These are phyloP conservation scores for Sclerotinia trifoliorum DNA, from an alignment of 2,329 filamentous ascomycete genomes.

Conservation along the genomic window DNA sequence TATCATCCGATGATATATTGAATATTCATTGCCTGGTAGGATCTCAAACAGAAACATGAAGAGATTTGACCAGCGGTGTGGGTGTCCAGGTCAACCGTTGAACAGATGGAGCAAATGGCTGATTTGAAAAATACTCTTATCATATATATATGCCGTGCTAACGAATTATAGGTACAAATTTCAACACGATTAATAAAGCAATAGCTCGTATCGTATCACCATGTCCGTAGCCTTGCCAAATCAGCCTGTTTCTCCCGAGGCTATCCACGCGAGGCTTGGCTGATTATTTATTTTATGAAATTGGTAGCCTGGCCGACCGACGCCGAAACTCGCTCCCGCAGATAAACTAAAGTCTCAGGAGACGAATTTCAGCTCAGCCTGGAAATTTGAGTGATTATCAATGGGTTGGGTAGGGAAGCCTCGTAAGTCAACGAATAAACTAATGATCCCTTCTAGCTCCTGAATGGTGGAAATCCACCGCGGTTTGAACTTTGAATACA, in stretches of 20 bases:
- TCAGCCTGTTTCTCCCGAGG: constrained; percentile 4
- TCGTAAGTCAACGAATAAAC: not conserved
- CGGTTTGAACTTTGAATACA: not conserved
- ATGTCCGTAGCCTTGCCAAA: constrained; percentile 13
- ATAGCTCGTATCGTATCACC: constrained; percentile 19
- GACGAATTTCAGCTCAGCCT: constrained; percentile 17
- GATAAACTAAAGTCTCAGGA: constrained; percentile 16
- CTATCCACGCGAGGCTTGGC: constrained; percentile 2
- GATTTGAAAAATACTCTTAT: constrained; percentile 3
- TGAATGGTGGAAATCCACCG: not conserved
- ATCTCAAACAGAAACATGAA: not conserved
- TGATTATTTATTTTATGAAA: constrained; percentile 8
- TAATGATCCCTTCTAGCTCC: constrained; percentile 5
- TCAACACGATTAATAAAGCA: not conserved
- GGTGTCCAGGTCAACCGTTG: constrained; percentile 22
- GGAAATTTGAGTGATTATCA: constrained; percentile 5
- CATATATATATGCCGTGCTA: not conserved
- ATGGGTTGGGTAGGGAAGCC: no score
- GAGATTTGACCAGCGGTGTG: constrained; percentile 20
- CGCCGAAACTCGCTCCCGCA: constrained; percentile 5
- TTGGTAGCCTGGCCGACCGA: constrained; percentile 20
- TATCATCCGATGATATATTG: not conserved
- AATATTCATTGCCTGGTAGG: not conserved
- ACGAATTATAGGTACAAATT: not conserved
- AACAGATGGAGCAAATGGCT: not conserved